Evolutionary conservation across 306 rosid species (phyloP).

Genomic region (cucumber (Cucumis sativus)): DNA sequence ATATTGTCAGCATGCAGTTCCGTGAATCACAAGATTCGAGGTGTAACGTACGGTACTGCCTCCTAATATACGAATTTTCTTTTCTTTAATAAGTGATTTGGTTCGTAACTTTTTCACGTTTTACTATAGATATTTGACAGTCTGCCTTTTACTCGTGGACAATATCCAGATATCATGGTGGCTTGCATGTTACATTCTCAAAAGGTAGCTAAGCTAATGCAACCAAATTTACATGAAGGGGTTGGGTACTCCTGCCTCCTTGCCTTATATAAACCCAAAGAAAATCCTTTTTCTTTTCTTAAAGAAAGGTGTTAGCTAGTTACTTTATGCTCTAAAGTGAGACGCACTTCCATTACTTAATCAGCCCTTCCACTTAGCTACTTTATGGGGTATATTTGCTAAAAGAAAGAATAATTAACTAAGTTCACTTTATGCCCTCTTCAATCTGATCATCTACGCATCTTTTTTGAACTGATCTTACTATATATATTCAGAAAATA

Average conservation of each 20-base stretch:
- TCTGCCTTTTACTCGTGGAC: conserved; percentile 52
- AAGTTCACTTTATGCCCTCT: not conserved
- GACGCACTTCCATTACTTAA: no score
- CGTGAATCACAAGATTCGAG: conserved; percentile 28
- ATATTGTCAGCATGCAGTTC: conserved; percentile 47
- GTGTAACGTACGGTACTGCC: conserved; percentile 34
- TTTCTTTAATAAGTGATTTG: not conserved
- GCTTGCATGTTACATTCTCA: conserved; percentile 23
- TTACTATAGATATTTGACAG: conserved; percentile 49
- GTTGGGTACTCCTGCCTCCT: not conserved
- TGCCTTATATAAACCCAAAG: not conserved
- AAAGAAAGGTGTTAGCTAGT: not conserved
- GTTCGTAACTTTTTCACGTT: not conserved
- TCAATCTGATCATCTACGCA: not conserved
- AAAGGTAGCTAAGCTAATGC: conserved; percentile 57
- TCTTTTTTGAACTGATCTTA: not conserved
- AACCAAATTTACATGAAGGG: conserved; percentile 33
- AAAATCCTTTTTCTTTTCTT: not conserved
- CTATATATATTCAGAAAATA: not conserved
- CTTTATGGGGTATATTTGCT: no score
- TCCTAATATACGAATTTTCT: not conserved
- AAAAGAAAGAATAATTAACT: not conserved
- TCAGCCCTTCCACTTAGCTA: no score
- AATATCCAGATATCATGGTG: conserved; percentile 5
- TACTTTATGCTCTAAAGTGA: not conserved